These are phyloP conservation scores for Otatea glauca DNA, from an alignment of 176 grass and related monocot genomes.

Conservation along the genomic window DNA sequence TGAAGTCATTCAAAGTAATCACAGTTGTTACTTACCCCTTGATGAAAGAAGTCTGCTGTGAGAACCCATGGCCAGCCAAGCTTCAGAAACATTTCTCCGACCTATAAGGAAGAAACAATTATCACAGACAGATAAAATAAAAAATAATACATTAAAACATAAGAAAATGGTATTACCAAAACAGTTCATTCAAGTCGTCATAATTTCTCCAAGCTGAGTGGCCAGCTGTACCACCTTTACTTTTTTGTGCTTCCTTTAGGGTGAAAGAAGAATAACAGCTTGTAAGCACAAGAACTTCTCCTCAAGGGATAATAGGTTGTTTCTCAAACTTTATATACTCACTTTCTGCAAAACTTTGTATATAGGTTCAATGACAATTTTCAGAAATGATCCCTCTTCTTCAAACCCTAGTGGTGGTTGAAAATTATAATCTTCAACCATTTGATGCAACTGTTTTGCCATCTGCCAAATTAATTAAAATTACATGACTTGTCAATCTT, in stretches of 20 bases:
- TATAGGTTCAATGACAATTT: slow-evolving; percentile 58
- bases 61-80: slow-evolving; percentile 57
- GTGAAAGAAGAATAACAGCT: slow-evolving; percentile 33
- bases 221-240: slow-evolving; percentile 61
- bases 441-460: slow-evolving; percentile 53
- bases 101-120: slow-evolving; percentile 46
- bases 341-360: slow-evolving; percentile 66
- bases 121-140: slow-evolving; percentile 2
- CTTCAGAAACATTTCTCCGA: slow-evolving; percentile 63
- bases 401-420: slow-evolving; percentile 46
- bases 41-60: slow-evolving; percentile 54
- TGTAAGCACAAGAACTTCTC: slow-evolving; percentile 37
- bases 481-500: slow-evolving; percentile 15
- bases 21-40: slow-evolving; percentile 44
- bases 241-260: slow-evolving; percentile 67
- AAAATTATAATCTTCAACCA: slow-evolving; percentile 41
- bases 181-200: slow-evolving; percentile 77
- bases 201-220: slow-evolving; percentile 88
- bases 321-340: slow-evolving; percentile 39
- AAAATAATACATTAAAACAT: neutral
- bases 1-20: slow-evolving; percentile 35
- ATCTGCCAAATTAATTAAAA: slow-evolving; percentile 57
- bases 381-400: slow-evolving; percentile 67
- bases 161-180: slow-evolving; percentile 57
- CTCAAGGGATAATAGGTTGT: slow-evolving; percentile 5